Evolutionary conservation across 768 basidiomycete species (phyloP).

Genomic region (Amyloporia xantha): DNA sequence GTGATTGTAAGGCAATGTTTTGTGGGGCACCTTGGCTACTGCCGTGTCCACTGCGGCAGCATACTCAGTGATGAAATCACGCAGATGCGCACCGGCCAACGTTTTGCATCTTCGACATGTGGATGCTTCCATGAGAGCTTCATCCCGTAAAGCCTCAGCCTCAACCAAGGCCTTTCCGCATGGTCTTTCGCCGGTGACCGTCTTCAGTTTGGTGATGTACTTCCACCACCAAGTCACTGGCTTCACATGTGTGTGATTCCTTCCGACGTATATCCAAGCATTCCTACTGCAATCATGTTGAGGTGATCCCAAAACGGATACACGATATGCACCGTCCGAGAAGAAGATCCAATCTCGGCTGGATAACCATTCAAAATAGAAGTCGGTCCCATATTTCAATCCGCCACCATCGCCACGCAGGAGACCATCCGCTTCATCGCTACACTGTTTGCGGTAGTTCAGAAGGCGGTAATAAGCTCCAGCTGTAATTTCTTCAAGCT

Average conservation of each 20-base stretch:
- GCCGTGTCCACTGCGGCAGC: not conserved
- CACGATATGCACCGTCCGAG: too few relatives aligned
- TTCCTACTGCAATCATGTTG: not conserved
- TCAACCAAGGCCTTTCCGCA: not conserved
- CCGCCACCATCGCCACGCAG: too few relatives aligned
- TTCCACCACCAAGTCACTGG: not conserved
- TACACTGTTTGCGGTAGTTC: slow-evolving; percentile 29
- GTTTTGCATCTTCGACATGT: not conserved
- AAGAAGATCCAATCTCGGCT: too few relatives aligned
- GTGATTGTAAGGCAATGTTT: too few relatives aligned
- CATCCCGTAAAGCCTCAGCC: not conserved
- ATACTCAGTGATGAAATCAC: not conserved
- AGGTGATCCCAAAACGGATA: too few relatives aligned
- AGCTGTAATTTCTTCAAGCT: slow-evolving; percentile 36
- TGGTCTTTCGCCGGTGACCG: not conserved
- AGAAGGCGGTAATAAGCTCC: slow-evolving; percentile 35
- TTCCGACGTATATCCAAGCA: not conserved
- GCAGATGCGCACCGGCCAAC: not conserved
- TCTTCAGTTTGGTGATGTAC: not conserved
- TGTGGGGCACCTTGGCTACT: not conserved
- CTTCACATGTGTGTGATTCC: not conserved
- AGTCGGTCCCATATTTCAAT: too few relatives aligned
- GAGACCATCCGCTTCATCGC: not conserved
- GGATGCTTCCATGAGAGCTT: not conserved
- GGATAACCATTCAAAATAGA: too few relatives aligned